phyloP scores from a whole-genome alignment of 1,284 basidiomycete species.

The Filobasidium uniguttulatum region DNA sequence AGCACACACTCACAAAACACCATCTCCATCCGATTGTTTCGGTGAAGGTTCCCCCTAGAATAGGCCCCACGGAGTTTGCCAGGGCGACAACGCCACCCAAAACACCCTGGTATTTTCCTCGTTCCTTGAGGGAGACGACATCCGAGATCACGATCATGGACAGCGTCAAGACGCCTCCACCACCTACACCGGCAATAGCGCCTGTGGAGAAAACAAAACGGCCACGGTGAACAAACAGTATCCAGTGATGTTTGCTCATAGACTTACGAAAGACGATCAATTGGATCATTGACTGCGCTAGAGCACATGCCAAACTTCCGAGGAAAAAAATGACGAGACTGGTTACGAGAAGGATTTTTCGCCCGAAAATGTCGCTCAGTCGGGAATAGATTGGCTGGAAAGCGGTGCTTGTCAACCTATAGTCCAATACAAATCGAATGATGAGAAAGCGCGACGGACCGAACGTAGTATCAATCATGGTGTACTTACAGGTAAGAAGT shows the following conservation, averaged over 20 bases:
- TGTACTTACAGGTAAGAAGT: conserved; percentile 27
- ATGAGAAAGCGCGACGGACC: no score
- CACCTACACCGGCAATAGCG: conserved; percentile 24
- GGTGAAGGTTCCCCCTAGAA: conserved; percentile 35
- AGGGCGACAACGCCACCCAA: conserved; percentile 26
- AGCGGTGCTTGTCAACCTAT: conserved; percentile 46
- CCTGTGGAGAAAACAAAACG: conserved; percentile 12
- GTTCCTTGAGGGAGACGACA: conserved; percentile 33
- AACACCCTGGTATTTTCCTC: conserved; percentile 39
- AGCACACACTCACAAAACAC: conserved; percentile 21
- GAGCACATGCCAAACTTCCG: conserved; percentile 39
- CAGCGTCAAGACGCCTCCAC: conserved; percentile 31
- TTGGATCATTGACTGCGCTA: conserved; percentile 51
- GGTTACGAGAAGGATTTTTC: conserved; percentile 50
- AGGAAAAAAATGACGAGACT: conserved; percentile 51
- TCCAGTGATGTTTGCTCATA: no score
- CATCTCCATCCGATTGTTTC: conserved; percentile 36
- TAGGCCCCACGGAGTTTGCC: conserved; percentile 27
- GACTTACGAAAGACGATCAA: conserved; percentile 54
- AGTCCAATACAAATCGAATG: neutral
- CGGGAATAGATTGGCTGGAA: conserved; percentile 54
- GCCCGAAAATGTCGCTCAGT: conserved; percentile 63
- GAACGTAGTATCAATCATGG: no score
- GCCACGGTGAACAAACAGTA: no score
- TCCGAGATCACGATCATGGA: conserved; percentile 25